phyloP scores from a whole-genome alignment of 768 basidiomycete species.

The Serendipita indica region DNA sequence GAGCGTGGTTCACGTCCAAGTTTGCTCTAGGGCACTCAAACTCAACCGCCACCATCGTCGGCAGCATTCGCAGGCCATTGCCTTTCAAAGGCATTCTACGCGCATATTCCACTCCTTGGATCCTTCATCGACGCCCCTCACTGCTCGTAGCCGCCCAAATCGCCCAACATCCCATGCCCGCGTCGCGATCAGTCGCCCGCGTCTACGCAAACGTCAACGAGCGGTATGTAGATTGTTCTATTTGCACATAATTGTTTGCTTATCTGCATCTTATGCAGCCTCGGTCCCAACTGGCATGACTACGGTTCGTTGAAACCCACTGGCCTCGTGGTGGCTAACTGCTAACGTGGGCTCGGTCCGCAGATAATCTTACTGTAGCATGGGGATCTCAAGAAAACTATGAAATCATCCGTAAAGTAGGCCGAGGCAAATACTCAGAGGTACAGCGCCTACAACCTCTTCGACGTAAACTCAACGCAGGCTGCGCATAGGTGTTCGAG shows the following conservation, averaged over 20 bases:
- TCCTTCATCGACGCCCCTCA: too few relatives aligned
- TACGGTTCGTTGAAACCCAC: conserved; percentile 47
- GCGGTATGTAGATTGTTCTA: conserved; percentile 24
- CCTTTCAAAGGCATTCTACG: too few relatives aligned
- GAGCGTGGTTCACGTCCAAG: too few relatives aligned
- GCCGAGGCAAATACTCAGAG: conserved; percentile 90
- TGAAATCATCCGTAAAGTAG: conserved; percentile 93
- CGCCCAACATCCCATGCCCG: conserved; percentile 3
- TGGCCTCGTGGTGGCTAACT: conserved; percentile 11
- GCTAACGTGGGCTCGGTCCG: conserved; percentile 2
- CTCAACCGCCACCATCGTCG: too few relatives aligned
- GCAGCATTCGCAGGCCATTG: too few relatives aligned
- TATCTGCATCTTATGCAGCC: conserved; percentile 13
- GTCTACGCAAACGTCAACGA: conserved; percentile 83
- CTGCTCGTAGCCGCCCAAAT: neutral
- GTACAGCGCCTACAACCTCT: conserved; percentile 27
- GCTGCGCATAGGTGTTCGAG: conserved; percentile 59
- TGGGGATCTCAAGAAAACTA: conserved; percentile 98
- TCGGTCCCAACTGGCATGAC: conserved; percentile 89
- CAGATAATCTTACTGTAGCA: conserved; percentile 92
- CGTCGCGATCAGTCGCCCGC: conserved; percentile 48
- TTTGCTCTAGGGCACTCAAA: too few relatives aligned
- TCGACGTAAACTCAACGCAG: conserved; percentile 14
- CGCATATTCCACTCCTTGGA: too few relatives aligned
- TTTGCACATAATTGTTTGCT: neutral